Base-by-base conservation (phyloP, 257 asterid genomes). In the Oldenlandia corymbosa region DNA sequence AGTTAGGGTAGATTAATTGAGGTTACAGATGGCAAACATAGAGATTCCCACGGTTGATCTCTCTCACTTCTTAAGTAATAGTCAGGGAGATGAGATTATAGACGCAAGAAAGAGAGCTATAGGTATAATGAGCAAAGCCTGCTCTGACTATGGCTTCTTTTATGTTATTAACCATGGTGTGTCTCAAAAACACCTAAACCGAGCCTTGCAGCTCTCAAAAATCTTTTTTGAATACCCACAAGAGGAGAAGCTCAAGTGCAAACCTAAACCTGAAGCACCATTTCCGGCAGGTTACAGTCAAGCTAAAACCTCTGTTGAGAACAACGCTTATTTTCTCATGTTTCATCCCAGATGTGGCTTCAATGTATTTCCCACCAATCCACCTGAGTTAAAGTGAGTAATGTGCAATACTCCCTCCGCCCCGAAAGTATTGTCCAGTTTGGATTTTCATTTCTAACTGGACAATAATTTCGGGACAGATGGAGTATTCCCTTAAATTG, bases 251-350 rank as follows among this genome's bases (percentile, higher is more conserved):
- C 21, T 73, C 30, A 71, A 71, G 18, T 68, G 55, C 27, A 32
- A 47, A 5, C 72, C 76, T 5, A 9, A 32, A 46, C 23, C 75
- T 41, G 73, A 45, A 2, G 58, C 66, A 13, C 81, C 80, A 56
- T 52, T 78, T 26, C 84, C 78, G 39, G 80, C 78, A 2, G 84
- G 84, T 45, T 81, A 78, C 12, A 65, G 74, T 37, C 80, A 76
- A 62, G 75, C 80, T 39, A 69, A 51, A 16, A 64, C 52, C 2
- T 65, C 68, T 11, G 26, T 71, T 21, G 84, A 81, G 21, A 68
- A 71, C 79, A 70, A 55, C 52, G 84, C 79, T 79, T 76, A 48
- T 32, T 34, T 82, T 51, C 20, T 79, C 67, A 76, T 82, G 79
- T 71, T 76, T 64, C 83, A 54, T 16, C 84, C 83, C 26, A 47